Conservation (phyloP, 2,329 filamentous ascomycete genomes). For the Ilyonectria mors-panacis region DNA sequence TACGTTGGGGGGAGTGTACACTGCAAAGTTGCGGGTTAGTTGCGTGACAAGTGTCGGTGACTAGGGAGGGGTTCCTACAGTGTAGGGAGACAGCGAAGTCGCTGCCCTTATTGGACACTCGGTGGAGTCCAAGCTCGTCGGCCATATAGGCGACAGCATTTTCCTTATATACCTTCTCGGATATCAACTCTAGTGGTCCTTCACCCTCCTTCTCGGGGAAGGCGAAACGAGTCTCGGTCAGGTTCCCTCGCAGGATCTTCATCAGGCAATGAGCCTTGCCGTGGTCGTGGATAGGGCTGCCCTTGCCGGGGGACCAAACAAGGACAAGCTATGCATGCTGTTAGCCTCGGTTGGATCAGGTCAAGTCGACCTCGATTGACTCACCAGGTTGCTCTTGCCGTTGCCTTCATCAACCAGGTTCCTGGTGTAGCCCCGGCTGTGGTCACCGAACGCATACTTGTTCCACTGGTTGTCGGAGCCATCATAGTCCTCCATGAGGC, state of each 20-base stretch:
- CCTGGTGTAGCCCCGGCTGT: constrained; percentile 81
- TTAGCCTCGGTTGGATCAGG: constrained; percentile 34
- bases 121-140: constrained; percentile 89
- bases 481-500: constrained; percentile 81
- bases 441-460: constrained; percentile 81
- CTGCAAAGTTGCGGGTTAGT: constrained; percentile 56
- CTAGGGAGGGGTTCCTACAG: constrained; percentile 58
- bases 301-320: constrained; percentile 89
- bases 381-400: constrained; percentile 80
- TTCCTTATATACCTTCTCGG: constrained; percentile 76
- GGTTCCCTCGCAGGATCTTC: constrained; percentile 84
- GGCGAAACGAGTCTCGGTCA: constrained; percentile 86
- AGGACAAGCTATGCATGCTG: constrained; percentile 76
- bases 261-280: constrained; percentile 93
- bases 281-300: constrained; percentile 90
- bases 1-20: constrained; percentile 92
- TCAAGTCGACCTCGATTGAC: constrained; percentile 46
- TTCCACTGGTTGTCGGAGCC: constrained; percentile 80
- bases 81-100: constrained; percentile 90
- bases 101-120: constrained; percentile 81
- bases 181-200: constrained; percentile 74
- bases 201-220: constrained; percentile 72
- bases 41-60: constrained; percentile 50
- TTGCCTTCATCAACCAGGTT: constrained; percentile 94
- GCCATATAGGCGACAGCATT: constrained; percentile 92